Evolutionary conservation across 768 basidiomycete species (phyloP), one percentile per base, ranked within the genome.

Genomic region (Sporobolomyces pararoseus): DNA sequence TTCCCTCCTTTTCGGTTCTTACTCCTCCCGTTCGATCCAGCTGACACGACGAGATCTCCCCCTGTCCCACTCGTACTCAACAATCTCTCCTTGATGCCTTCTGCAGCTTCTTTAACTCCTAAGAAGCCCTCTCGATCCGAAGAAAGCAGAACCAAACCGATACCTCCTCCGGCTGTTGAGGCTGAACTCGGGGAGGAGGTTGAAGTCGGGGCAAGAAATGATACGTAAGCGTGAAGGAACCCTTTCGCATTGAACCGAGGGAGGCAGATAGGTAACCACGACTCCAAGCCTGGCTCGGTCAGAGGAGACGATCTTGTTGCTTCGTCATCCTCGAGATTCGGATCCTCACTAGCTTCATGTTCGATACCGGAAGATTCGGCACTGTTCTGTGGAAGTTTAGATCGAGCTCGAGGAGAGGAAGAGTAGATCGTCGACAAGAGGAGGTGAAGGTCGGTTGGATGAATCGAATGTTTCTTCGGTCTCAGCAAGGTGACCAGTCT

Each of bases 251-350:
- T 91, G 82, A 90, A 98, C 79, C 92, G 93, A 0, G 96, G 95
- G 4, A 99, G 84, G 78, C 96, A 98, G 54, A 99, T 85, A 3
- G 96, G 96, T 12, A 98, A 85, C 91, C 93, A 99, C 9, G 89
- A 88, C 19, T 93, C 89, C 10, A 91, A 83, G 9, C 75, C 87
- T 1, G 70, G 74, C 71, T 88, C 13, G 87, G 86, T 3, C 87
- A 89, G 77, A 87, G 89, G 68, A 83, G 82, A 72, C 0, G 21
- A 46, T 7, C 58, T 50, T 9, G 89, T 86, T 2, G 58, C 27
- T 3, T 61, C 59, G 17, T 47, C 27, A 13, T n/a, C 44, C 14
- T 34, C n/a, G n/a, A n/a, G n/a, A n/a, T n/a, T n/a, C n/a, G n/a
- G n/a, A n/a, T n/a, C 59, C 31, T 34, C 59, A 31, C n/a, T 9